Conservation (phyloP, 2,329 filamentous ascomycete species). For the Colletotrichum euphorbiae region DNA sequence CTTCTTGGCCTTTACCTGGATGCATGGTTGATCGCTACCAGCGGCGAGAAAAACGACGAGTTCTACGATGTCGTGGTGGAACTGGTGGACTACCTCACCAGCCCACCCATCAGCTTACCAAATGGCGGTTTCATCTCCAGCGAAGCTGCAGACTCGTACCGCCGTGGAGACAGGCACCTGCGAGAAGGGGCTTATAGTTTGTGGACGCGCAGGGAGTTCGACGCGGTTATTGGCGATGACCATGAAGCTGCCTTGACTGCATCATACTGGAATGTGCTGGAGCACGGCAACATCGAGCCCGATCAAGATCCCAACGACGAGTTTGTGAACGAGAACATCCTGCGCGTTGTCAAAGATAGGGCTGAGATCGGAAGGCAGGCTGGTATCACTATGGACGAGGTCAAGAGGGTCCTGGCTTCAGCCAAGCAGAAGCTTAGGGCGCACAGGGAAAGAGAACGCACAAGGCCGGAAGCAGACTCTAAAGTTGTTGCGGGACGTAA, state of each 20-base stretch:
- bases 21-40: slow-evolving; percentile 73
- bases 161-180: slow-evolving; percentile 81
- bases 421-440: slow-evolving; percentile 76
- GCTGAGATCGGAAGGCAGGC: slow-evolving; percentile 80
- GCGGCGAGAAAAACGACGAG: slow-evolving; percentile 69
- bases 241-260: slow-evolving; percentile 72
- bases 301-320: slow-evolving; percentile 92
- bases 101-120: slow-evolving; percentile 72
- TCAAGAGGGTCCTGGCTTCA: slow-evolving; percentile 73
- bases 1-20: slow-evolving; percentile 87
- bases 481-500: slow-evolving; percentile 93
- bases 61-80: slow-evolving; percentile 84
- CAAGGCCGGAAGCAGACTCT: slow-evolving; percentile 82
- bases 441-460: slow-evolving; percentile 79
- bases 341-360: slow-evolving; percentile 76
- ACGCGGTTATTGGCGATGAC: slow-evolving; percentile 74
- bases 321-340: slow-evolving; percentile 92
- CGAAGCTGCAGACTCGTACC: slow-evolving; percentile 88
- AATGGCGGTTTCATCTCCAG: slow-evolving; percentile 86
- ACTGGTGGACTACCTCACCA: slow-evolving; percentile 87
- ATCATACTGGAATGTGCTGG: slow-evolving; percentile 84
- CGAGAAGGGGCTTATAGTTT: slow-evolving; percentile 94
- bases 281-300: slow-evolving; percentile 86
- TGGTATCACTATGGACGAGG: slow-evolving; percentile 75
- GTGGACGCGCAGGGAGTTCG: slow-evolving; percentile 91